Conservation (phyloP, 2,329 filamentous ascomycete species). For the Paraphaeosphaeria sporulosa region DNA sequence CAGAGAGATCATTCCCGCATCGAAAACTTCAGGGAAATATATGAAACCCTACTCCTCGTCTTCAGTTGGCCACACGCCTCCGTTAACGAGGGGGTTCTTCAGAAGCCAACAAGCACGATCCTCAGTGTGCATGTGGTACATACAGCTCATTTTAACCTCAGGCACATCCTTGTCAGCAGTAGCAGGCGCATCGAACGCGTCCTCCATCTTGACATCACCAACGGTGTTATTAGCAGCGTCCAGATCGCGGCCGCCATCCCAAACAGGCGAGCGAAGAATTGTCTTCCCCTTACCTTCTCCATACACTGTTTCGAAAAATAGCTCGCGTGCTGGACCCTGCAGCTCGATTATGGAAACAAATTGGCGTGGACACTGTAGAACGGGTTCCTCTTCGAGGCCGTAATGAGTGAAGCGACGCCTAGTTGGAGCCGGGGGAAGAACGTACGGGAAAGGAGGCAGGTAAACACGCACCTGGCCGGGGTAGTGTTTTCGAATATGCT, state of each 20-base stretch:
- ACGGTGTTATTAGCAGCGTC: background rate
- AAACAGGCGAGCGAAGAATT: background rate
- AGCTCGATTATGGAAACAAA: background rate
- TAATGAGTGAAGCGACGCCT: background rate
- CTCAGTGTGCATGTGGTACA: background rate
- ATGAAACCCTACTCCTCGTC: background rate
- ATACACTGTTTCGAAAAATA: background rate
- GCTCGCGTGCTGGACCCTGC: background rate
- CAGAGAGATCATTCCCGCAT: too few species aligned
- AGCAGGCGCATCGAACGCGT: too few species aligned
- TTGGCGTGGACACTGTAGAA: background rate
- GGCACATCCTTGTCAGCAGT: background rate
- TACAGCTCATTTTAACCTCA: background rate
- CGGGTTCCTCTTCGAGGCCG: background rate
- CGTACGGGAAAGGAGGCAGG: conserved; percentile 7
- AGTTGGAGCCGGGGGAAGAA: background rate
- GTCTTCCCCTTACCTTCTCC: background rate
- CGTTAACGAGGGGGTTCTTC: background rate
- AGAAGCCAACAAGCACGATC: background rate
- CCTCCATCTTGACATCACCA: background rate
- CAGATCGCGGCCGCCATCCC: background rate
- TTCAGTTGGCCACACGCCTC: background rate
- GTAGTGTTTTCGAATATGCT: background rate
- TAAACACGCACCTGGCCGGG: background rate
- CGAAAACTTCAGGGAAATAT: background rate